phyloP scores from a whole-genome alignment of 2,329 filamentous ascomycete genomes.

The Penicillium sp. region DNA sequence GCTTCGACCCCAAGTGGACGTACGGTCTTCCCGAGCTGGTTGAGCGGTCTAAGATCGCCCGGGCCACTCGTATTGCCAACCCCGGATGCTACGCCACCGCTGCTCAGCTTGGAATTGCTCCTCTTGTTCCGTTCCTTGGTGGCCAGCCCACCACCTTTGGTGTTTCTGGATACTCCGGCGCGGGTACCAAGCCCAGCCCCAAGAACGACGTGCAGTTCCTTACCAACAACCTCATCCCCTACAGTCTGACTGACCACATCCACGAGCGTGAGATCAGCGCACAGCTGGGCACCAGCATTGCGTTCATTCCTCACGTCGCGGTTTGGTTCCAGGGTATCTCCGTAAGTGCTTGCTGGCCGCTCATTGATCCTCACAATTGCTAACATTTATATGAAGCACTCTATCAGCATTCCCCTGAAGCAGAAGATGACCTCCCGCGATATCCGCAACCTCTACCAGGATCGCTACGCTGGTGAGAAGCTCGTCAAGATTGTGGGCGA shows the following conservation, averaged over 20 bases:
- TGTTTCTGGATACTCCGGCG: conserved; percentile 90
- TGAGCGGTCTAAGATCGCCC: conserved; percentile 71
- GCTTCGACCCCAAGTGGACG: conserved; percentile 81
- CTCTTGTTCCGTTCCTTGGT: conserved; percentile 73
- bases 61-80: conserved; percentile 80
- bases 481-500: conserved; percentile 91
- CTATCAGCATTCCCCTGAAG: conserved; percentile 84
- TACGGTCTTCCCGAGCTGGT: conserved; percentile 89
- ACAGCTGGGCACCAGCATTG: conserved; percentile 72
- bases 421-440: conserved; percentile 86
- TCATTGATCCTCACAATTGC: not conserved
- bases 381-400: conserved; percentile 57
- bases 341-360: conserved; percentile 38
- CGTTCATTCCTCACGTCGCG: conserved; percentile 93
- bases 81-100: conserved; percentile 95
- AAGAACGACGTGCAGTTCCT: conserved; percentile 89
- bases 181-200: conserved; percentile 87
- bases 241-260: conserved; percentile 88
- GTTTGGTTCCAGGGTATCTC: conserved; percentile 96
- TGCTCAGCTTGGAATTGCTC: conserved; percentile 84
- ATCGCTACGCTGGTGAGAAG: conserved; percentile 92
- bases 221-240: conserved; percentile 84
- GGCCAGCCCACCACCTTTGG: conserved; percentile 83
- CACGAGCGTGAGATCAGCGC: conserved; percentile 87
- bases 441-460: conserved; percentile 91